These are phyloP conservation scores for Coemansia sp. DNA, from an alignment of 192 early-diverging fungal species.

Conservation along the genomic window DNA sequence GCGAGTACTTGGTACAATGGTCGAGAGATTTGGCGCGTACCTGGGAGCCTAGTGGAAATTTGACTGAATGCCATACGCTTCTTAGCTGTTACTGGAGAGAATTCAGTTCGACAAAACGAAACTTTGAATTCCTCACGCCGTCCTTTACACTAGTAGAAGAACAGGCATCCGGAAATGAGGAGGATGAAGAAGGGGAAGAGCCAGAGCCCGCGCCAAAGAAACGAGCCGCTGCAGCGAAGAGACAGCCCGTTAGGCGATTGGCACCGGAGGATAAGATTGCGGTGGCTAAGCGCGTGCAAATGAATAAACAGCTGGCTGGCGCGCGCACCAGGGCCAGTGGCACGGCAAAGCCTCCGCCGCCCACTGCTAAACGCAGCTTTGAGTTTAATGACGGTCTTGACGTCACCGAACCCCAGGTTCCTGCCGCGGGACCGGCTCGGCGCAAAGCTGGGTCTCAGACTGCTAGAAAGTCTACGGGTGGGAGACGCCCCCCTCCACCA, in stretches of 20 bases:
- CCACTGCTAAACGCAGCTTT: slow-evolving; percentile 14
- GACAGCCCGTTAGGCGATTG: neutral
- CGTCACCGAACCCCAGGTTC: neutral
- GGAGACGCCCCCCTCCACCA: neutral
- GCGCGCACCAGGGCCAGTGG: slow-evolving; percentile 1
- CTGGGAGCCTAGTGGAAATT: slow-evolving; percentile 23
- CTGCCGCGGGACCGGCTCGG: neutral
- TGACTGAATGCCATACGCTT: slow-evolving; percentile 12
- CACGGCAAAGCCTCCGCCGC: slow-evolving; percentile 18
- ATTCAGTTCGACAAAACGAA: neutral
- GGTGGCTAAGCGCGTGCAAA: slow-evolving; percentile 34
- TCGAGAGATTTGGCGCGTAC: slow-evolving; percentile 22
- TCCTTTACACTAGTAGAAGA: neutral
- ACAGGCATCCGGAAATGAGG: neutral
- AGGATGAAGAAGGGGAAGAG: neutral
- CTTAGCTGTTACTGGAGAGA: slow-evolving; percentile 25
- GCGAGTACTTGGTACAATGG: slow-evolving; percentile 42
- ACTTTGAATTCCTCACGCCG: neutral
- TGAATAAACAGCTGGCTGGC: slow-evolving; percentile 26
- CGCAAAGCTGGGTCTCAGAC: slow-evolving; percentile 3
- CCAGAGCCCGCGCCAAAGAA: neutral
- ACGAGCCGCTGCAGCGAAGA: neutral
- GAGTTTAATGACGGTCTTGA: neutral
- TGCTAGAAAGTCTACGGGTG: slow-evolving; percentile 39
- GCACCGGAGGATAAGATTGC: slow-evolving; percentile 21